Evolutionary conservation across 352 stramenopile genomes (phyloP).

Genomic region (Phytophthora vignae): DNA sequence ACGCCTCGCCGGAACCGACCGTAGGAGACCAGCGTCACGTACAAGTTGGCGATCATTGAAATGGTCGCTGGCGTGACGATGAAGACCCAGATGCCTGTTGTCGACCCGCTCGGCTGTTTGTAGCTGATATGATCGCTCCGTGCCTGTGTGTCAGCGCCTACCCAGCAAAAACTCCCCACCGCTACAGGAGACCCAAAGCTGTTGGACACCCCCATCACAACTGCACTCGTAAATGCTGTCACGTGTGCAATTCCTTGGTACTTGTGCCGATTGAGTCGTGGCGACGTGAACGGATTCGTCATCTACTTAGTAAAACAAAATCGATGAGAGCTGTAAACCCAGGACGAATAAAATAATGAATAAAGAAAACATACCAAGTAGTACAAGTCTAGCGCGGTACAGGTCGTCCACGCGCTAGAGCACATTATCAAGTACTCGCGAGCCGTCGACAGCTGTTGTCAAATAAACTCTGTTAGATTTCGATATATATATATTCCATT

Average conservation of each 20-base stretch:
- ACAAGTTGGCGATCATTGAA: conserved; percentile 67
- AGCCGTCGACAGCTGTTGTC: conserved; percentile 56
- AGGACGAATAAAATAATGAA: too few species aligned
- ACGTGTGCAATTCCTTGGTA: conserved; percentile 67
- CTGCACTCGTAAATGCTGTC: conserved; percentile 42
- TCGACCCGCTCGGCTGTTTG: conserved; percentile 32
- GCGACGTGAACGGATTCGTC: conserved; percentile 85
- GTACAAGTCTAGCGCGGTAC: conserved; percentile 77
- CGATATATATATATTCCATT: not conserved
- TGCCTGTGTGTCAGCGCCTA: conserved; percentile 49
- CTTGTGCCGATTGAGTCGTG: conserved; percentile 68
- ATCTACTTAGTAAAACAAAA: conserved; percentile 48
- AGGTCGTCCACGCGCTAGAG: conserved; percentile 74
- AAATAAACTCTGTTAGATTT: not conserved
- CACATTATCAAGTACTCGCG: conserved; percentile 84
- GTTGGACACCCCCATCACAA: conserved; percentile 63
- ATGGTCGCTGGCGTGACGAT: conserved; percentile 63
- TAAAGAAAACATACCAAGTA: conserved; percentile 64
- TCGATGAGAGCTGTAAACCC: too few species aligned
- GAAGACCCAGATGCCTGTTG: conserved; percentile 71
- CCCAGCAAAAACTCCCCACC: conserved; percentile 79
- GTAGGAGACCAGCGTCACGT: conserved; percentile 73
- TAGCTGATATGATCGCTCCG: conserved; percentile 46
- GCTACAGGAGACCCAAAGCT: conserved; percentile 65
- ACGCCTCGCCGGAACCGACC: conserved; percentile 69